Evolutionary conservation across 2,329 filamentous ascomycete species (phyloP).

Genomic region (Ceratocystis destructans): DNA sequence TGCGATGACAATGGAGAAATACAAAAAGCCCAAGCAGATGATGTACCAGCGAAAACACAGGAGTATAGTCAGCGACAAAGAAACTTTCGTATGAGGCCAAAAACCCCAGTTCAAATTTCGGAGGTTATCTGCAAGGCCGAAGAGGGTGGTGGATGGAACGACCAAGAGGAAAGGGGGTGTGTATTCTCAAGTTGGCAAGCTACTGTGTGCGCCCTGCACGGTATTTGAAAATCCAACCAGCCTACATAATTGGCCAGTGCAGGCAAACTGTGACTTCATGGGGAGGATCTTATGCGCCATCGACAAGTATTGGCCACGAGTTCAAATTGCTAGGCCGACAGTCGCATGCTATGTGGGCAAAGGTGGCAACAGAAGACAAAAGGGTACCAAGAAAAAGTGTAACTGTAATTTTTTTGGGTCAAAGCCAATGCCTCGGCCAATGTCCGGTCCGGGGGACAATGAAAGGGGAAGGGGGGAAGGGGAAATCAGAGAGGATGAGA

Average conservation of each 20-base stretch:
- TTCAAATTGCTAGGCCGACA: not conserved
- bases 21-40: not conserved
- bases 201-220: not conserved
- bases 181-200: not conserved
- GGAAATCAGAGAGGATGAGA: not conserved
- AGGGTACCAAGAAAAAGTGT: conserved; percentile 1
- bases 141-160: not conserved
- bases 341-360: not conserved
- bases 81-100: not conserved
- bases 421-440: not conserved
- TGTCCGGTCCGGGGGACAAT: too few species aligned
- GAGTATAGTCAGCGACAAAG: too few species aligned
- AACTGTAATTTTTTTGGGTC: not conserved
- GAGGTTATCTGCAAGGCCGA: not conserved
- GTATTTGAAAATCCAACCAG: not conserved
- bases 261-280: not conserved
- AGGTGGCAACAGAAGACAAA: not conserved
- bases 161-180: not conserved
- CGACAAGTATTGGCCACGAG: not conserved
- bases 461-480: not conserved
- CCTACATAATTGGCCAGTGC: not conserved
- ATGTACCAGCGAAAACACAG: not conserved
- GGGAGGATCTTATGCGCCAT: not conserved
- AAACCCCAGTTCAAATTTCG: not conserved
- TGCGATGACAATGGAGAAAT: not conserved